phyloP scores from a whole-genome alignment of 768 basidiomycete genomes.

The Tylopilus balloui region DNA sequence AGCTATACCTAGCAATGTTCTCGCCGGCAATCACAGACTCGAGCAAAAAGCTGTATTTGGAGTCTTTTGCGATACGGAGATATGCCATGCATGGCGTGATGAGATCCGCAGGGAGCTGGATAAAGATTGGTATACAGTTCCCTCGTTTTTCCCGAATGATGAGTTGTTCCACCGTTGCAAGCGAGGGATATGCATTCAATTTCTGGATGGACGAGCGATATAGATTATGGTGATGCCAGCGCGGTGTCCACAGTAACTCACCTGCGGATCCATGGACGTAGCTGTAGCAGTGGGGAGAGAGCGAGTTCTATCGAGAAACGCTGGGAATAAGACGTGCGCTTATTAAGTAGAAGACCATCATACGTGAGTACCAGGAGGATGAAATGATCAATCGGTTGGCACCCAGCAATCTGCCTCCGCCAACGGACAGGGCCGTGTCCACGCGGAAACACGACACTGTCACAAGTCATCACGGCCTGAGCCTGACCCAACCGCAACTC shows the following conservation, averaged over 20 bases:
- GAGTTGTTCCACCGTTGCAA: constrained; percentile 71
- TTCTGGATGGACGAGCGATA: constrained; percentile 53
- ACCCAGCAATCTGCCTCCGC: constrained; percentile 7
- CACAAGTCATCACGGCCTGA: background rate
- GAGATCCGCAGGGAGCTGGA: constrained; percentile 91
- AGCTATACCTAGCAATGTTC: constrained; percentile 89
- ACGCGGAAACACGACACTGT: background rate
- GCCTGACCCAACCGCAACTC: background rate
- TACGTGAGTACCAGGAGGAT: background rate
- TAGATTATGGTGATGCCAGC: constrained; percentile 44
- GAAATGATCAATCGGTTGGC: too few relatives aligned
- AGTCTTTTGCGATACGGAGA: constrained; percentile 86
- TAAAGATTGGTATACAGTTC: constrained; percentile 90
- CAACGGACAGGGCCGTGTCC: background rate
- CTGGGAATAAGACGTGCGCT: constrained; percentile 1
- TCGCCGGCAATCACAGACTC: constrained; percentile 92
- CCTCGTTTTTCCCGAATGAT: constrained; percentile 78
- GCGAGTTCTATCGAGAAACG: background rate
- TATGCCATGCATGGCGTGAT: constrained; percentile 97
- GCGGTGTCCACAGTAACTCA: constrained; percentile 20
- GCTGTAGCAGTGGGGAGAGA: background rate
- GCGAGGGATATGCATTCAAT: constrained; percentile 63
- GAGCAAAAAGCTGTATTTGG: constrained; percentile 90
- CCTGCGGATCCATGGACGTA: constrained; percentile 47
- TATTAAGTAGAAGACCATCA: constrained; percentile 4